Evolutionary conservation across 1,284 basidiomycete genomes (phyloP).

Genomic region (Irpex sp.): DNA sequence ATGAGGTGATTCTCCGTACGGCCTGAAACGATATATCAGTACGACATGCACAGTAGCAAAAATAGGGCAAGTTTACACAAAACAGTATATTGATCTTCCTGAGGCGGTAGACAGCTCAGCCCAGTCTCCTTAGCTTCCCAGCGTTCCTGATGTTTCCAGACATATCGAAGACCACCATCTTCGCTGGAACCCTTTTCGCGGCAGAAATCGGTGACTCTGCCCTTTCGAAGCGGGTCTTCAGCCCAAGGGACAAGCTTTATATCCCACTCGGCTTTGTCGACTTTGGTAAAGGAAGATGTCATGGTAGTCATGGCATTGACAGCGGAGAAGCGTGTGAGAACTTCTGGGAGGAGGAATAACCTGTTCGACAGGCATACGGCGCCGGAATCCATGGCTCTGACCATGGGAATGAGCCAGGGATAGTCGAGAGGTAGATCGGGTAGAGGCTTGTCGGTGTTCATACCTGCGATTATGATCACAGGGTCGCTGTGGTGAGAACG

Average conservation of each 20-base stretch:
- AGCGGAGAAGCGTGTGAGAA: slow-evolving; percentile 20
- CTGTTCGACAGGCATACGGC: slow-evolving; percentile 22
- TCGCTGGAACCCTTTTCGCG: slow-evolving; percentile 7
- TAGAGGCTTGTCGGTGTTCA: slow-evolving; percentile 15
- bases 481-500: slow-evolving; percentile 6
- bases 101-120: neutral
- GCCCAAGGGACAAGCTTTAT: slow-evolving; percentile 20
- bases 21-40: slow-evolving; percentile 13
- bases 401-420: slow-evolving; percentile 20
- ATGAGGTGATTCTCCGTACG: slow-evolving; percentile 20
- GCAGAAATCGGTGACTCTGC: slow-evolving; percentile 11
- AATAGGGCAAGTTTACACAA: slow-evolving; percentile 9
- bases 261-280: slow-evolving; percentile 17
- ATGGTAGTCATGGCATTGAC: slow-evolving; percentile 28
- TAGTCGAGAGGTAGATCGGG: slow-evolving; percentile 9
- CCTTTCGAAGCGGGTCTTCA: slow-evolving; percentile 14
- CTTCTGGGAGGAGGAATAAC: slow-evolving; percentile 18
- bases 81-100: slow-evolving; percentile 9
- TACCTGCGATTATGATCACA: slow-evolving; percentile 24
- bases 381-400: slow-evolving; percentile 17
- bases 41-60: neutral
- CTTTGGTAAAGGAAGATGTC: slow-evolving; percentile 20
- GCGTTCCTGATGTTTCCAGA: slow-evolving; percentile 18
- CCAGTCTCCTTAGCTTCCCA: slow-evolving; percentile 16
- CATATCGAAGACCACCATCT: slow-evolving; percentile 13